Base-by-base conservation (phyloP, 2,329 filamentous ascomycete species). In the Fusarium pseudograminearum region DNA sequence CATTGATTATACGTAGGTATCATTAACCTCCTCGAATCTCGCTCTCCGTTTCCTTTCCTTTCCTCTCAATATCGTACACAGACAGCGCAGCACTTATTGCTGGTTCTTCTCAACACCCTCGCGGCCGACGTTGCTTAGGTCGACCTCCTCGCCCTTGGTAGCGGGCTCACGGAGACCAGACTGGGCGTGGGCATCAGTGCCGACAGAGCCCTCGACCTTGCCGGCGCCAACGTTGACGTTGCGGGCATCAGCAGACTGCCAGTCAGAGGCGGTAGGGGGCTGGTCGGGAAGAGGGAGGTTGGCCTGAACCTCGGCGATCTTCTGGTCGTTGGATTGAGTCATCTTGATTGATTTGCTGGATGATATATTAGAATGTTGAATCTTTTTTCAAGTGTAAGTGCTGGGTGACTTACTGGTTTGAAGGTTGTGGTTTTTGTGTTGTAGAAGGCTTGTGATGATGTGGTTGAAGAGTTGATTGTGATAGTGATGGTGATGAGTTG, bases 271-370 rank as follows among this genome's bases (percentile, higher is more conserved):
- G n/a, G 81, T 82, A 2, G 92, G 91, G 24, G 93, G 93, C 71
- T 94, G 85, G 4, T 95, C 92, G 20, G 93, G 93, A 52, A 94
- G 87, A 53, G 92, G 91, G 33, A 97, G 89, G 80, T 93, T 93
- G 78, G 89, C 81, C 81, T 90, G 85, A 75, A 85, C 85, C 79
- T 91, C 81, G 54, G 90, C 87, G 76, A 94, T 91, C 79, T 91
- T 83, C 57, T 90, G 83, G 69, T 83, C 78, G 80, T 92, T 93
- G 80, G 82, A 83, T 58, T 83, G 76, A 70, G 81, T 65, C 83
- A 85, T 85, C 34, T 44, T 72, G 57, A 24, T 60, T 40, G 50
- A 28, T 50, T 38, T 63, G n/a, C 34, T 47, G 34, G 4, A 4
- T 12, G 9, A 24, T 42, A 14, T 48, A 28, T 69, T 26, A 66